A percentile compares a stretch with the other conserved stretches of the same genome.
These are phyloP conservation scores for Pyrenochaeta sp. DNA, from an alignment of 2,329 filamentous ascomycete genomes.

Conservation along the genomic window DNA sequence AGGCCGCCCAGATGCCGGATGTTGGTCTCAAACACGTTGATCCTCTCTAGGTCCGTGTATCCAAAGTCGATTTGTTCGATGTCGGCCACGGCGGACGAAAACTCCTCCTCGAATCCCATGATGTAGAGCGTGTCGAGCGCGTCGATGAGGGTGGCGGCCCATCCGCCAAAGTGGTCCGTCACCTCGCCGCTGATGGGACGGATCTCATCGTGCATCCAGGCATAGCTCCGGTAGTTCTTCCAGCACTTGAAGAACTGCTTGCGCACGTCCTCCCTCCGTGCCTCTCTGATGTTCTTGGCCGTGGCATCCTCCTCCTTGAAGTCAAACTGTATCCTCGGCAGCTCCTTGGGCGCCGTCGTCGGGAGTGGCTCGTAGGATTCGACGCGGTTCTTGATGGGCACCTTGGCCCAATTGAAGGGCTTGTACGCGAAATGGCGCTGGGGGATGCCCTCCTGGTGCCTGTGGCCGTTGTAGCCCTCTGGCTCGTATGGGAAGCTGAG, in stretches of 20 bases:
- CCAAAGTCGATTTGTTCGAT: conserved; percentile 54
- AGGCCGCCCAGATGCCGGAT: conserved; percentile 89
- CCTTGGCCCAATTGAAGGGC: conserved; percentile 49
- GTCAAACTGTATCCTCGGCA: conserved; percentile 53
- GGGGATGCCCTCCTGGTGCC: conserved; percentile 14
- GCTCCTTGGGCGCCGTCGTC: conserved; percentile 41
- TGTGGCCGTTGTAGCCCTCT: conserved; percentile 10
- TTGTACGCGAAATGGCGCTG: conserved; percentile 16
- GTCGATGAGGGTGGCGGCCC: conserved; percentile 57
- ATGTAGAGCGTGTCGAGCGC: conserved; percentile 57
- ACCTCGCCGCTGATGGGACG: conserved; percentile 51
- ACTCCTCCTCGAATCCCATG: conserved; percentile 58
- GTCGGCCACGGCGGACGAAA: conserved; percentile 54
- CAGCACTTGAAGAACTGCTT: conserved; percentile 54
- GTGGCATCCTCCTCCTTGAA: conserved; percentile 49
- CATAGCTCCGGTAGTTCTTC: conserved; percentile 53
- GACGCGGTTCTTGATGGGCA: conserved; percentile 52
- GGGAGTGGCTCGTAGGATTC: conserved; percentile 47
- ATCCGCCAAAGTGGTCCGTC: conserved; percentile 55
- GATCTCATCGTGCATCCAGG: conserved; percentile 60
- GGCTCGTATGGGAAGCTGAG: conserved; percentile 45
- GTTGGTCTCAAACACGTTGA: conserved; percentile 60
- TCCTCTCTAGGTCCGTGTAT: conserved; percentile 43
- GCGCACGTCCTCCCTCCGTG: conserved; percentile 48
- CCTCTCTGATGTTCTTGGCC: conserved; percentile 41